These are phyloP conservation scores for Fusarium incarnatum DNA, from an alignment of 2,329 filamentous ascomycete genomes.

Conservation along the genomic window DNA sequence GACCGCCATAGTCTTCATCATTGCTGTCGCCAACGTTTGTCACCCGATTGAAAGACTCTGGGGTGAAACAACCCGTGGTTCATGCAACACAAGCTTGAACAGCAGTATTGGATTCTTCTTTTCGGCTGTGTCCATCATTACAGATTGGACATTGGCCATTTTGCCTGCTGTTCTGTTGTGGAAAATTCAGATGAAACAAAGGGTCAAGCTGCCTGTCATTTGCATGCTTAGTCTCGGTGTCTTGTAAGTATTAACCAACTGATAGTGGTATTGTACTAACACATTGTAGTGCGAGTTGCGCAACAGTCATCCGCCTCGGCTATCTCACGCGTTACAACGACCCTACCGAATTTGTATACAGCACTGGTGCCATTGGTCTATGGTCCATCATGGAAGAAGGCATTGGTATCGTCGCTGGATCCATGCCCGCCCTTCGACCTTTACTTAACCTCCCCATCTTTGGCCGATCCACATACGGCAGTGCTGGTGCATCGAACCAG, in stretches of 20 bases:
- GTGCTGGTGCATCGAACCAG: constrained; percentile 9
- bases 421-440: constrained; percentile 39
- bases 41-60: constrained; percentile 44
- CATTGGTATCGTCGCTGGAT: constrained; percentile 43
- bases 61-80: constrained; percentile 29
- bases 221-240: constrained; percentile 39
- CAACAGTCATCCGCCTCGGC: constrained; percentile 39
- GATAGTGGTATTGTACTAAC: not conserved
- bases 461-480: constrained; percentile 19
- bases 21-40: constrained; percentile 42
- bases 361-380: constrained; percentile 39
- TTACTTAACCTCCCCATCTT: constrained; percentile 36
- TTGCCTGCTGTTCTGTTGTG: constrained; percentile 44
- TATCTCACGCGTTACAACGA: constrained; percentile 41
- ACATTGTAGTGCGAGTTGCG: constrained; percentile 32
- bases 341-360: constrained; percentile 39
- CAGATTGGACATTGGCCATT: constrained; percentile 44
- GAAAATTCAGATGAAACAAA: constrained; percentile 44
- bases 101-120: constrained; percentile 43
- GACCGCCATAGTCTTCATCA: constrained; percentile 35
- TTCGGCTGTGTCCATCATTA: constrained; percentile 44
- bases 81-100: constrained; percentile 32
- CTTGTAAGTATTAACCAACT: constrained; percentile 20
- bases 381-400: constrained; percentile 43
- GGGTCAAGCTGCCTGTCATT: constrained; percentile 39